Evolutionary conservation across 192 early-diverging fungal species (phyloP).

Genomic region (Endogone sp.): DNA sequence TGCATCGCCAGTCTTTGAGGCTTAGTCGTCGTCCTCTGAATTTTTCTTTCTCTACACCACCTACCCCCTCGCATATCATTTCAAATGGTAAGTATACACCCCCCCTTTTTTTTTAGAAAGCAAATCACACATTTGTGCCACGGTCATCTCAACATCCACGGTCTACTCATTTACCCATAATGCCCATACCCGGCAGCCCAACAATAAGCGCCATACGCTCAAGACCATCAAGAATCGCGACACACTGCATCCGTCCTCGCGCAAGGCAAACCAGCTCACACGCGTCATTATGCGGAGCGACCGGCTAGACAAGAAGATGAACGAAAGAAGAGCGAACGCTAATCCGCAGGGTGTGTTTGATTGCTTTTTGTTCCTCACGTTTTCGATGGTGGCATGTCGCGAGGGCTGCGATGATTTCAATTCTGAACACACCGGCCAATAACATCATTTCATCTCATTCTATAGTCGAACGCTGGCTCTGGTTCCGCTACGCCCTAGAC

Average conservation of each 20-base stretch:
- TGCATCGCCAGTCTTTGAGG: too few species aligned
- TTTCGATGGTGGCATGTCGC: neutral
- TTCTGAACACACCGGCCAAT: too few species aligned
- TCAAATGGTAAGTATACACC: too few species aligned
- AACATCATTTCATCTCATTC: conserved; percentile 12
- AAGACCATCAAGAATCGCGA: conserved; percentile 56
- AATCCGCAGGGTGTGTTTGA: conserved; percentile 25
- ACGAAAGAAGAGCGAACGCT: conserved; percentile 6
- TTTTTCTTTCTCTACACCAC: too few species aligned
- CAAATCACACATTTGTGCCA: too few species aligned
- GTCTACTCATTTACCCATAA: too few species aligned
- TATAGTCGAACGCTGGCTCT: conserved; percentile 43
- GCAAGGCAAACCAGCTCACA: conserved; percentile 46
- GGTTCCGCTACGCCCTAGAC: conserved; percentile 51
- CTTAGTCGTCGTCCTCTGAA: too few species aligned
- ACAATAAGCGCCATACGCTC: conserved; percentile 50
- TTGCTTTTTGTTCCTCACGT: neutral
- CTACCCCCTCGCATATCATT: too few species aligned
- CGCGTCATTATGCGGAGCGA: conserved; percentile 46
- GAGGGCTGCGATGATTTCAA: neutral
- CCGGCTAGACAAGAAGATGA: conserved; percentile 37
- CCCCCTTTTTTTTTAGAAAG: too few species aligned
- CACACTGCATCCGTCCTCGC: conserved; percentile 49
- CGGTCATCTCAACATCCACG: too few species aligned
- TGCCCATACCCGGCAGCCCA: conserved; percentile 80